Base-by-base conservation (phyloP, 257 asterid species). In the Solanum acaule region DNA sequence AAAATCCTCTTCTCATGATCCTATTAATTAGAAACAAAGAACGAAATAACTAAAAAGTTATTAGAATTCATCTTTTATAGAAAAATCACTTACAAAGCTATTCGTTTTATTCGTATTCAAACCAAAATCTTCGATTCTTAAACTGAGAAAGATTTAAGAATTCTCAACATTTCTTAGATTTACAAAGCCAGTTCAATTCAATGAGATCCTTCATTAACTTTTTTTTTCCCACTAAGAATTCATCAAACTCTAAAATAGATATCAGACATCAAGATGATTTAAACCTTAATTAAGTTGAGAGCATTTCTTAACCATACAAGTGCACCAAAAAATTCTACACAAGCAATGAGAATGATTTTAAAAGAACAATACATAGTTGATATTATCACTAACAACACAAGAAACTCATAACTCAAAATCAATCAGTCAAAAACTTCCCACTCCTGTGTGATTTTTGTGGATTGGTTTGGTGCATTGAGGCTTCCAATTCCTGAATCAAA, bases 401-500 rank as follows among this genome's bases (percentile, higher is more conserved):
- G 25, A 27, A 85, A 37, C 10, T 14, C 86, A 63, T 23, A 8
- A 59, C 42, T 23, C 35, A 85, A 25, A 71, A n/a, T 89, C 78
- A 71, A 15, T 89, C 59, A 89, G 84, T 89, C 85, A 76, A 85
- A 90, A 8, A 15, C 1, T 81, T 85, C 86, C 91, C 86, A 71
- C 10, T 90, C 78, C 68, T 75, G 85, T 46, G 86, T 38, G 7
- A 82, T 22, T 82, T 88, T 88, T n/a, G 90, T 75, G 38, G 85
- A 88, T 22, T 82, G 29, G 6, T 25, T 81, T 86, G 86, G 86
- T 25, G 88, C 89, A 68, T 22, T 86, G 76, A 90, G 86, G 84
- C 86, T 86, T 86, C 92, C 89, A 86, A 88, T 65, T 86, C 90
- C 88, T 38, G 90, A 70, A 79, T 44, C 87, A 63, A 88, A 88